phyloP scores from a whole-genome alignment of 2,329 filamentous ascomycete species.

The Zalaria sp. region DNA sequence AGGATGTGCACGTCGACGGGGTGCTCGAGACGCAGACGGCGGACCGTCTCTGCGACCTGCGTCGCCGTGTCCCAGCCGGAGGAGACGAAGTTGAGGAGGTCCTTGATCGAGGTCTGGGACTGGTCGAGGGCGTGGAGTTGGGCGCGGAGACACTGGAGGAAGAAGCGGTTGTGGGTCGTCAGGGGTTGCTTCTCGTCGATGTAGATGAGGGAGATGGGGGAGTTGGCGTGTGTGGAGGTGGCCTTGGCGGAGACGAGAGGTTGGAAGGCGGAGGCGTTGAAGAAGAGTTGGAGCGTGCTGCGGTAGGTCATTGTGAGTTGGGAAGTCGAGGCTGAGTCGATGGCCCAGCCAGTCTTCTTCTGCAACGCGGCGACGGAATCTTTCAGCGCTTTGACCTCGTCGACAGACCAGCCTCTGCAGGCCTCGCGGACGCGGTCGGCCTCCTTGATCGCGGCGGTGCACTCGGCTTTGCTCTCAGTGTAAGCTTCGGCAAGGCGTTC shows the following conservation, averaged over 20 bases:
- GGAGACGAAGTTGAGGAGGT: constrained; percentile 46
- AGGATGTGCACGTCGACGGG: constrained; percentile 50
- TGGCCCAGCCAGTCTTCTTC: constrained; percentile 54
- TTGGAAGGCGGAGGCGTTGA: constrained; percentile 50
- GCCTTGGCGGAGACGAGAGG: constrained; percentile 17
- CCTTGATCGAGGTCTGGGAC: constrained; percentile 39
- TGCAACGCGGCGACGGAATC: constrained; percentile 55
- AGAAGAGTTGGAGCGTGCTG: constrained; percentile 58
- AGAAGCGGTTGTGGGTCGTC: constrained; percentile 58
- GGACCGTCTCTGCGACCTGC: constrained; percentile 45
- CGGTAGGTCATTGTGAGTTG: constrained; percentile 61
- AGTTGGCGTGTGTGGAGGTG: constrained; percentile 11
- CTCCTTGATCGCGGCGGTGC: constrained; percentile 59
- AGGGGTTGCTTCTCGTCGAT: constrained; percentile 44
- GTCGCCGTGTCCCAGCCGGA: constrained; percentile 52
- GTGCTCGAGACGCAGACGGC: constrained; percentile 47
- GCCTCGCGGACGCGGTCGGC: constrained; percentile 77
- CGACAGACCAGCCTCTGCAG: constrained; percentile 75
- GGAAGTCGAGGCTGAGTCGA: constrained; percentile 44
- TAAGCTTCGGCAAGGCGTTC: constrained; percentile 49
- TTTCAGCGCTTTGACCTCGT: constrained; percentile 68
- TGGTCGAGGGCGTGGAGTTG: constrained; percentile 50
- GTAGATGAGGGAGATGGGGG: constrained; percentile 55
- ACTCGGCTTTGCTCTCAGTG: constrained; percentile 53
- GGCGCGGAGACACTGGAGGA: constrained; percentile 57